These are phyloP conservation scores for Eremothecium sinecaudum DNA, from an alignment of 1,139 yeast genomes.

Conservation along the genomic window DNA sequence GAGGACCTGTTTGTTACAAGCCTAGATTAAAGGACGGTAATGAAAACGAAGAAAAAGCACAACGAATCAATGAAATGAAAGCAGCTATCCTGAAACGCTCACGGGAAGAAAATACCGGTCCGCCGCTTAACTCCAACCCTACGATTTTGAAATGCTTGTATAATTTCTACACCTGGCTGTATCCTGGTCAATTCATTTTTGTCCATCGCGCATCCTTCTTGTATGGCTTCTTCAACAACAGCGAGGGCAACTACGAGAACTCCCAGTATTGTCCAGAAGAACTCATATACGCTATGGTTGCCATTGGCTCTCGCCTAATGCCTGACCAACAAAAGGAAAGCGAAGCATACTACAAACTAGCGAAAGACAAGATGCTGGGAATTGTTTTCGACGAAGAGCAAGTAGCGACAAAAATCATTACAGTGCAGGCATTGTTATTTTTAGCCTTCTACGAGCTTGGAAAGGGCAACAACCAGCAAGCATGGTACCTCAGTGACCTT, in stretches of 20 bases:
- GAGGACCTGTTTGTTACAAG: conserved; percentile 25
- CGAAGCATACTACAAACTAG: conserved; percentile 39
- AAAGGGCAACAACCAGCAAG: conserved; percentile 46
- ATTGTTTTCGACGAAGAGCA: conserved; percentile 32
- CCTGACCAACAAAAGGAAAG: conserved; percentile 36
- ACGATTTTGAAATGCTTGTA: conserved; percentile 39
- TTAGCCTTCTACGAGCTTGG: conserved; percentile 53
- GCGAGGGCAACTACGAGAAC: conserved; percentile 27
- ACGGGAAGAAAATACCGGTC: conserved; percentile 33
- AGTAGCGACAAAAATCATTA: conserved; percentile 25
- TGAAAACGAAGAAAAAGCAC: conserved; percentile 5
- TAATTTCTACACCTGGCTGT: conserved; percentile 54
- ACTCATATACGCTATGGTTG: conserved; percentile 47
- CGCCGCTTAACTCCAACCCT: conserved; percentile 24
- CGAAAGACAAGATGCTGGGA: conserved; percentile 37
- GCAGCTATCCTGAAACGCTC: conserved; percentile 30
- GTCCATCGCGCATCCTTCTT: conserved; percentile 58
- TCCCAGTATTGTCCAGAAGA: conserved; percentile 44
- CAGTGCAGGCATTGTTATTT: conserved; percentile 43
- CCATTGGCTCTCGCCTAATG: conserved; percentile 47
- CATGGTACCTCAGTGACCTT: conserved; percentile 58
- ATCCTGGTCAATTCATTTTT: conserved; percentile 55
- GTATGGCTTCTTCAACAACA: conserved; percentile 42
- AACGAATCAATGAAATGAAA: conserved; percentile 28
- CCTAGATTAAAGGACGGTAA: conserved; percentile 9